Evolutionary conservation across 306 rosid genomes (phyloP).

Genomic region (Echinosophora koreensis): DNA sequence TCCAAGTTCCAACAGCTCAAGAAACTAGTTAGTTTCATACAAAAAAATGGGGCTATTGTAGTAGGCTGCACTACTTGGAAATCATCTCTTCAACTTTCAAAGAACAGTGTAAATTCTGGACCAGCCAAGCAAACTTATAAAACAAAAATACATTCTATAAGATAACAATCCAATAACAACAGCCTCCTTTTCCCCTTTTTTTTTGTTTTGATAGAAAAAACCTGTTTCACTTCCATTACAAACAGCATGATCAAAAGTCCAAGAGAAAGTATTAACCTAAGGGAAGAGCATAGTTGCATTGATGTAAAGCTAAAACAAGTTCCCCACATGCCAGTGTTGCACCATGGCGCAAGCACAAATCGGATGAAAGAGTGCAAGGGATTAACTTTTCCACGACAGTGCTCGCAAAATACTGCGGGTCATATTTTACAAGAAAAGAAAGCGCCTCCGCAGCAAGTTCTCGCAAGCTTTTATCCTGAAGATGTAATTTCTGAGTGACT

Average conservation of each 20-base stretch:
- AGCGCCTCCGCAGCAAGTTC: conserved; percentile 94
- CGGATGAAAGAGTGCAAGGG: conserved; percentile 91
- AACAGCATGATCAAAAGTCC: conserved; percentile 41
- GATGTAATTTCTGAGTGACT: conserved; percentile 49
- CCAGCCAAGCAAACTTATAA: neutral
- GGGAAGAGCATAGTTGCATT: conserved; percentile 66
- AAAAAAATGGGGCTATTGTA: neutral
- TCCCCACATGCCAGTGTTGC: conserved; percentile 88
- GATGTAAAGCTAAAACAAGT: conserved; percentile 78
- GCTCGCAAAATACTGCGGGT: conserved; percentile 73
- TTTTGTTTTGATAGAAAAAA: conserved; percentile 17
- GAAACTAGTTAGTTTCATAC: conserved; percentile 10
- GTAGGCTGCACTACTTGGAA: neutral
- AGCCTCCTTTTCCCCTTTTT: neutral
- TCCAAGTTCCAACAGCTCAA: conserved; percentile 23
- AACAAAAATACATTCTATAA: conserved; percentile 35
- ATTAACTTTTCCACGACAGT: conserved; percentile 74
- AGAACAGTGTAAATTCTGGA: conserved; percentile 22
- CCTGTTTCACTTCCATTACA: conserved; percentile 19
- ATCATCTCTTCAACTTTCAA: conserved; percentile 15
- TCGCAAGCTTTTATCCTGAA: conserved; percentile 93
- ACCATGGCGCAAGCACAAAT: conserved; percentile 97
- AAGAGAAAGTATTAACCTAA: conserved; percentile 64
- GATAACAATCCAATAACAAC: conserved; percentile 34
- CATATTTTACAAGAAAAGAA: conserved; percentile 82